phyloP scores from a whole-genome alignment of 176 grass and related monocot genomes.

The Aegilops speltoides region DNA sequence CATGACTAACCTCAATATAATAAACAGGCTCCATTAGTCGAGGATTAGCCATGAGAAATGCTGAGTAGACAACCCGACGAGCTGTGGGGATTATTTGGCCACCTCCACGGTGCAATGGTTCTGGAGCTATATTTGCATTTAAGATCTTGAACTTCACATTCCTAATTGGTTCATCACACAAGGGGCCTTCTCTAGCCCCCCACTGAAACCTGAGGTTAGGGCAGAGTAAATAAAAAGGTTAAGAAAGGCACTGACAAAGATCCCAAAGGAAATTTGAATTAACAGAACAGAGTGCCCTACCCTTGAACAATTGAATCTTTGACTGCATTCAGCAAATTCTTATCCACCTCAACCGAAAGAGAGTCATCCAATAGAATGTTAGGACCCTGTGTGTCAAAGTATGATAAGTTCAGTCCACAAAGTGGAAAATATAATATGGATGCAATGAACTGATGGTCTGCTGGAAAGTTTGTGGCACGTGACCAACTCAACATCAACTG shows the following conservation, averaged over 20 bases:
- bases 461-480: neutral
- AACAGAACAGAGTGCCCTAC: conserved; percentile 38
- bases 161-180: conserved; percentile 96
- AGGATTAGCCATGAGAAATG: conserved; percentile 95
- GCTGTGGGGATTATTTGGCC: conserved; percentile 98
- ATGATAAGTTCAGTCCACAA: conserved; percentile 7
- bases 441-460: conserved; percentile 15
- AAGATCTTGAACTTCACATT: conserved; percentile 98
- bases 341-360: conserved; percentile 94
- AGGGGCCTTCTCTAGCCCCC: conserved; percentile 98
- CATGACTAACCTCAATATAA: conserved; percentile 78
- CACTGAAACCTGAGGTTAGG: conserved; percentile 75
- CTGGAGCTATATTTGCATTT: conserved; percentile 85
- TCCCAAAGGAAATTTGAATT: conserved; percentile 10
- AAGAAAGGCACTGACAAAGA: conserved; percentile 4
- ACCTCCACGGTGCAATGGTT: conserved; percentile 94
- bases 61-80: conserved; percentile 92
- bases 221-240: conserved; percentile 33
- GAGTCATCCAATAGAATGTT: conserved; percentile 96
- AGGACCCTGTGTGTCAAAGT: conserved; percentile 59
- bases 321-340: conserved; percentile 80
- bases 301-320: conserved; percentile 99
- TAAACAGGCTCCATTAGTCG: conserved; percentile 98
- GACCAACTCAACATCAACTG: conserved; percentile 1
- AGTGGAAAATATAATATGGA: neutral